Evolutionary conservation across 2,329 filamentous ascomycete genomes (phyloP).

Genomic region (Aspergillus ibericus): DNA sequence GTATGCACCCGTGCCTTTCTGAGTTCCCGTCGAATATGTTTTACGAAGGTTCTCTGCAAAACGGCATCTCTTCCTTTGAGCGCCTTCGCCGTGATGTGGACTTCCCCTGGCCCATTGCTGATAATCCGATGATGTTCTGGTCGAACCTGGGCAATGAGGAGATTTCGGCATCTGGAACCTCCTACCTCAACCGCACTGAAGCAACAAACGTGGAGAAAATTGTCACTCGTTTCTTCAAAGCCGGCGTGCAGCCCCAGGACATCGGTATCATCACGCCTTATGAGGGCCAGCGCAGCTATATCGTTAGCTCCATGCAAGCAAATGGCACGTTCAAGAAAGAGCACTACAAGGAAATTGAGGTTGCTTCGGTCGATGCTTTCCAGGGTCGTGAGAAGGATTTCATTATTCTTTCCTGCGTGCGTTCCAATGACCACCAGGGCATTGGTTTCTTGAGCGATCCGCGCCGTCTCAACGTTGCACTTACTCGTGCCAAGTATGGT

Average conservation of each 20-base stretch:
- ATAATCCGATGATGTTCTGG: conserved; percentile 99
- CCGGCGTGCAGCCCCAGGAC: conserved; percentile 86
- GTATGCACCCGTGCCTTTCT: conserved; percentile 97
- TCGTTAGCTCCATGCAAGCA: conserved; percentile 99
- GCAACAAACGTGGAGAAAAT: conserved; percentile 98
- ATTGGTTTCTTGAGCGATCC: conserved; percentile 99
- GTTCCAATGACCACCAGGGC: conserved; percentile 97
- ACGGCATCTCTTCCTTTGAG: conserved; percentile 87
- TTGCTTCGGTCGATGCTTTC: conserved; percentile 97
- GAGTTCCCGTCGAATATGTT: conserved; percentile 99
- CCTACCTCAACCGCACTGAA: conserved; percentile 96
- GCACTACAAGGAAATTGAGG: conserved; percentile 96
- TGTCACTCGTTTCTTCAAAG: conserved; percentile 97
- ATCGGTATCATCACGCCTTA: conserved; percentile 99
- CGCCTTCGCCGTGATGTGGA: conserved; percentile 90
- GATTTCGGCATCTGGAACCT: conserved; percentile 95
- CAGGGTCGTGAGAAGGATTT: conserved; percentile 99
- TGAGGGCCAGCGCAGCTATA: conserved; percentile 96
- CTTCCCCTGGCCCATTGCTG: conserved; percentile 93
- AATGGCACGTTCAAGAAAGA: conserved; percentile 98
- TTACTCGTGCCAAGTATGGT: conserved; percentile 95
- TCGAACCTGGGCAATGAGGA: conserved; percentile 97
- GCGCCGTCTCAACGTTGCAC: conserved; percentile 91
- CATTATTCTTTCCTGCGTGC: conserved; percentile 95
- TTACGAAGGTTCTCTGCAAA: conserved; percentile 95